Conservation (phyloP, 306 rosid genomes). For the Mimosa bimucronata region DNA sequence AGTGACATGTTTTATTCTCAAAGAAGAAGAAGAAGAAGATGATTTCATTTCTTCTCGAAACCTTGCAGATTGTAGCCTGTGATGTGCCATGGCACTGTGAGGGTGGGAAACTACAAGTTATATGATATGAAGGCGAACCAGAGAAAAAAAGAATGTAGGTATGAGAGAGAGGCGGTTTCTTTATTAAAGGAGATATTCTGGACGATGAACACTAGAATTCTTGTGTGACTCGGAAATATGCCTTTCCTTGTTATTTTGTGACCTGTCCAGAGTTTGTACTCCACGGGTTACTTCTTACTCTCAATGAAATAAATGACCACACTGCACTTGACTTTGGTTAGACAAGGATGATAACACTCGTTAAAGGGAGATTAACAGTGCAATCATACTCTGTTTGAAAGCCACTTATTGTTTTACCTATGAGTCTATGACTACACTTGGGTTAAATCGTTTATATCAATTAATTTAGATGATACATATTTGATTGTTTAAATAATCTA, state of each 20-base stretch:
- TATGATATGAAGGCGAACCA: background rate
- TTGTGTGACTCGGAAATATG: conserved; percentile 7
- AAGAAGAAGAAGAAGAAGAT: background rate
- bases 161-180: conserved; percentile 3
- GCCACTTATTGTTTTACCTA: no score
- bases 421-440: no score
- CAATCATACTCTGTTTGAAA: no score
- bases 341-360: no score
- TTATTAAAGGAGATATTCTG: background rate
- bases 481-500: no score
- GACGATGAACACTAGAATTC: background rate
- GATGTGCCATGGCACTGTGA: conserved; percentile 37
- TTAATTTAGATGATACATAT: no score
- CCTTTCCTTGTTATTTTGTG: background rate
- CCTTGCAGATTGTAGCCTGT: conserved; percentile 50
- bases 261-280: background rate
- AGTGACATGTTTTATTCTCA: conserved; percentile 35
- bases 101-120: background rate
- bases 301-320: no score
- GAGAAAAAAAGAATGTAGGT: background rate
- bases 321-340: no score
- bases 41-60: conserved; percentile 25
- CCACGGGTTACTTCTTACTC: background rate
- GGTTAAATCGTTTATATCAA: no score
- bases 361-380: no score